Base-by-base conservation (phyloP, 1,284 basidiomycete genomes). In the Cutaneotrichosporon arboriforme region DNA sequence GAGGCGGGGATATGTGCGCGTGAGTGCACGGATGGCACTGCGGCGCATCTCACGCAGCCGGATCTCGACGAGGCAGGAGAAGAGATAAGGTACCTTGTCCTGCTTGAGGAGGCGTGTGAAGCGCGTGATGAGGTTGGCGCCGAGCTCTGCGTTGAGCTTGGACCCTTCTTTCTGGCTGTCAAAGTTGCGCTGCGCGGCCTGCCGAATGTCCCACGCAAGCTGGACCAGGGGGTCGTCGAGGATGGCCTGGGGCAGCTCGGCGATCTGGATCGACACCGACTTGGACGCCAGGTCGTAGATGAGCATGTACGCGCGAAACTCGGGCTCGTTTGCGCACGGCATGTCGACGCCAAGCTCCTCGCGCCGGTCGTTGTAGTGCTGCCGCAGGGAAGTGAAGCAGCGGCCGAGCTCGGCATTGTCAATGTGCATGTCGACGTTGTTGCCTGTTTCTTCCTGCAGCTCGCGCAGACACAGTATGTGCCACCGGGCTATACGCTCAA, bases 291-390 rank as follows among this genome's bases (percentile, higher is more conserved):
- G 86, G 66, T 96, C 90, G 37, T 90, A 86, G 35, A 97, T 82
- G 35, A 93, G 83, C 69, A 94, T 89, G 76, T 97, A 97, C 0
- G 96, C 86, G 18, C 90, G 84, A 82, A 98, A 96, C 74, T 98
- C 94, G 44, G 96, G 82, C 69, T 97, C 92, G 51, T 87, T 87
- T 0, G 87, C 83, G 8, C 85, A 86, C 46, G 84, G 68, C 54
- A 65, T 58, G 22, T 71, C 68, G 9, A 64, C 15, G 37, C 84
- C 84, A 17, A 76, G 75, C 12, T 79, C 81, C 14, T 85, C 79
- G 52, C 89, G 83, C 56, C 74, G 66, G 61, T 97, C 93, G 63
- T 90, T 86, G 70, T 97, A 96, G 66, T 90, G 93, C 68, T 97
- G 90, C 69, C 90, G 90, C 45, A 97, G 79, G 66, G 86, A 90